Conservation (phyloP, 179 eudicot genomes). For the Dionaea muscipula region DNA sequence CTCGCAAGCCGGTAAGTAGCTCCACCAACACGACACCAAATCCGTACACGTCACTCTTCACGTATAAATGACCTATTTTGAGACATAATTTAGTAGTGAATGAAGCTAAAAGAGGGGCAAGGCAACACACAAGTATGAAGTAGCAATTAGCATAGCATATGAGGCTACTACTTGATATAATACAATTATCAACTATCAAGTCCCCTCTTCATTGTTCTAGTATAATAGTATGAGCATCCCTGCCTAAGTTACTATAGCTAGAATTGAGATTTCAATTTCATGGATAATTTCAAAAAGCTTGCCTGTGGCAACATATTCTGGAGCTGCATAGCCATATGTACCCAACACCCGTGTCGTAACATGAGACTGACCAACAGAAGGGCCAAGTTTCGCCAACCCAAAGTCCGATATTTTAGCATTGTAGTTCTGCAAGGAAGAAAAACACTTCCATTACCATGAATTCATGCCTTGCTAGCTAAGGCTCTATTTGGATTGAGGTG, state of each 20-base stretch:
- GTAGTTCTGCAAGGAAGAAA: background rate
- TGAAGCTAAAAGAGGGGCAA: background rate
- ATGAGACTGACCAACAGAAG: slow-evolving; percentile 1
- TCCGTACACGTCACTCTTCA: slow-evolving; percentile 78
- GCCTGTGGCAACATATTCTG: slow-evolving; percentile 11
- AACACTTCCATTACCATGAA: background rate
- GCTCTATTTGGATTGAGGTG: no score
- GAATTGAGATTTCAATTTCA: no score
- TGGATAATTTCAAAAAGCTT: no score
- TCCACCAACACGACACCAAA: slow-evolving; percentile 76
- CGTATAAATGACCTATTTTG: slow-evolving; percentile 56
- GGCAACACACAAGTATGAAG: background rate
- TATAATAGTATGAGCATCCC: no score
- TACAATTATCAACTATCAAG: no score
- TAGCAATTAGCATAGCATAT: no score
- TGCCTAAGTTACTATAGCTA: no score
- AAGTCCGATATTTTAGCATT: slow-evolving; percentile 8
- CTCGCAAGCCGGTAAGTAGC: slow-evolving; percentile 59
- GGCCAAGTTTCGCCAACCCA: slow-evolving; percentile 6
- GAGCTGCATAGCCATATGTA: slow-evolving; percentile 9
- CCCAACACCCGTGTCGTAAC: slow-evolving; percentile 8
- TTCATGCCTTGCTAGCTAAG: no score
- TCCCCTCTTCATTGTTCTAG: no score
- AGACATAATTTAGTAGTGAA: background rate
- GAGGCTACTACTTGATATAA: no score